Conservation (phyloP, 331 rosid species). For the Phaseolus coccineus region DNA sequence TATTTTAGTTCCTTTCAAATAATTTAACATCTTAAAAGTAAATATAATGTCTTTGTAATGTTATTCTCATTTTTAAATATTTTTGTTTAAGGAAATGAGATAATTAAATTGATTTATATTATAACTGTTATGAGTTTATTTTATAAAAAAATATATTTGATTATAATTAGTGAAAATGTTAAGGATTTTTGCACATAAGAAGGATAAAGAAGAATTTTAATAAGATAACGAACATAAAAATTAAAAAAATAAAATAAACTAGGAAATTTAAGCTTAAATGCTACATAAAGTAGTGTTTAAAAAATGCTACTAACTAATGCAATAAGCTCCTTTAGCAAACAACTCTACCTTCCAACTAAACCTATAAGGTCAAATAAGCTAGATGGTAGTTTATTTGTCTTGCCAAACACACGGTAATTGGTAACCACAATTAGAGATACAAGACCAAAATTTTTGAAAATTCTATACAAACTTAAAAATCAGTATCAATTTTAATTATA, state of each 20-base stretch:
- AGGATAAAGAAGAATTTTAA: neutral
- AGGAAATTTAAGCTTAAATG: neutral
- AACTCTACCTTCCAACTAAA: neutral
- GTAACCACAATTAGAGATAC: neutral
- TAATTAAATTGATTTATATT: too few relatives aligned
- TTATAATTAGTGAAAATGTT: neutral
- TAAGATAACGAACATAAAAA: neutral
- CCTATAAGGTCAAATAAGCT: neutral
- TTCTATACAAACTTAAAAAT: constrained; percentile 3
- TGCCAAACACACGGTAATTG: constrained; percentile 2
- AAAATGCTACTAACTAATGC: neutral
- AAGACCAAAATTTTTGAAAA: neutral
- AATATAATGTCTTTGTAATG: too few relatives aligned
- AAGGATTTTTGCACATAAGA: neutral
- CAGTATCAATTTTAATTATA: constrained; percentile 10
- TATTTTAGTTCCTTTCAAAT: too few relatives aligned
- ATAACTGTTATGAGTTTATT: too few relatives aligned
- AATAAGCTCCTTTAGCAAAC: neutral
- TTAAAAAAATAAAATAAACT: neutral
- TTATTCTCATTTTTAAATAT: too few relatives aligned
- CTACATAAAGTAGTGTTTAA: neutral
- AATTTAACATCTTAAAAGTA: too few relatives aligned
- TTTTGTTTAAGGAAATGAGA: too few relatives aligned
- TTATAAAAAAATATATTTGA: neutral
- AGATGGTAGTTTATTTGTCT: neutral